Base-by-base conservation (phyloP, 2,329 filamentous ascomycete genomes). In the Tympanopsis confertula region DNA sequence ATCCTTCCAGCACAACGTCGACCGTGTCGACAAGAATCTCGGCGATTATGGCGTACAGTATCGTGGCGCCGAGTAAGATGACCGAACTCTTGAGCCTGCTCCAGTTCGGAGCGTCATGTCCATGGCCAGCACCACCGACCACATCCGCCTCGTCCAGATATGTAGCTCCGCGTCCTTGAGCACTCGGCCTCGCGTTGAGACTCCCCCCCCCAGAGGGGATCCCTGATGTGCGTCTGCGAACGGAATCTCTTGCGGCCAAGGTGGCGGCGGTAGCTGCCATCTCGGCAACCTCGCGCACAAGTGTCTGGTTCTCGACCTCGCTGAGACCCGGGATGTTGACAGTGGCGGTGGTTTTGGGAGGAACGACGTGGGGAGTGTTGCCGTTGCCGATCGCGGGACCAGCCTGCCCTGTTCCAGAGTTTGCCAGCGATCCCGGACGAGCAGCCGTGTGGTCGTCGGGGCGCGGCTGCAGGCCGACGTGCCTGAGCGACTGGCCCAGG, bases 71-170 rank as follows among this genome's bases (percentile, higher is more conserved):
- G 46, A 96, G 76, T 13, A 98, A 68, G 41, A 98, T 89, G 35
- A 95, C 67, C 2, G 86, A 72, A 66, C 86, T 94, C 71, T 96
- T 96, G 38, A 72, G 74, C 42, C 87, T 80, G 50, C 89, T 86
- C 91, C 91, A 98, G 56, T 98, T 98, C 4, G 91, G 91, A 13
- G 91, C 91, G 57, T 98, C 91, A 50, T 98, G 91, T 1, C 89
- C 88, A 35, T 83, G 85, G 38, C 71, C 69, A 13, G 59, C 54
- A n/a, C 56, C 57, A 3, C 43, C 47, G 4, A 44, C 62, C 14
- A 54, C 51, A 20, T 71, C 68, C 28, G 75, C 74, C 24, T 61
- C 55, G 12, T 69, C 65, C 4, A 55, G 53, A 33, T 66, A 56
- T 3, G 57, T 60, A 18, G 54, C 7, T 35, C 10, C 15, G 30